Evolutionary conservation across 257 asterid genomes (phyloP).

Genomic region (Thymus quinquecostatus): DNA sequence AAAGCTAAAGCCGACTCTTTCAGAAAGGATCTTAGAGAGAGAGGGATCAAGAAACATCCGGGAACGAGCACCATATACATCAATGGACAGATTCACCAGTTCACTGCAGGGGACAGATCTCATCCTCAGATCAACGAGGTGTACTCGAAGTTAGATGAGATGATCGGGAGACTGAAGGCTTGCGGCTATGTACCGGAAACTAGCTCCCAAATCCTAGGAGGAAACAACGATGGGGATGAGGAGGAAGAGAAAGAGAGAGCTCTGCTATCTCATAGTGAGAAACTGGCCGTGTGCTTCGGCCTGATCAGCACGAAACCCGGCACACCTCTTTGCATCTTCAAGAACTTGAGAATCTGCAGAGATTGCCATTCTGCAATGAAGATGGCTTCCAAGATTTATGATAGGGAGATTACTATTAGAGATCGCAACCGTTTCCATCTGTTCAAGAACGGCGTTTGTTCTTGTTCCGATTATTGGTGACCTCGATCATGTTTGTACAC

Average conservation of each 20-base stretch:
- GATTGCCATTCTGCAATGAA: conserved; percentile 72
- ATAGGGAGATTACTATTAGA: conserved; percentile 59
- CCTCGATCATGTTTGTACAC: neutral
- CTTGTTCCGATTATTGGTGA: conserved; percentile 65
- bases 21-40: conserved; percentile 56
- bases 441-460: conserved; percentile 53
- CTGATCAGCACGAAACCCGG: conserved; percentile 56
- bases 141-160: conserved; percentile 60
- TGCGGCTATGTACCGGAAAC: conserved; percentile 54
- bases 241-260: conserved; percentile 65
- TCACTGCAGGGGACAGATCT: conserved; percentile 61
- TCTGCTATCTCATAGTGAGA: conserved; percentile 54
- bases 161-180: conserved; percentile 49
- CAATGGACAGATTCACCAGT: conserved; percentile 53
- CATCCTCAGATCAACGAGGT: conserved; percentile 47
- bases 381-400: conserved; percentile 50
- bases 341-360: conserved; percentile 62
- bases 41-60: conserved; percentile 68
- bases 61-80: conserved; percentile 65
- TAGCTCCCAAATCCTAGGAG: conserved; percentile 40
- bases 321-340: conserved; percentile 50
- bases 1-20: conserved; percentile 56
- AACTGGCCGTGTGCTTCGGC: conserved; percentile 64
- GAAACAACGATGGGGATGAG: conserved; percentile 28
- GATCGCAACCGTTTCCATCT: conserved; percentile 66